Base-by-base conservation (phyloP, 164 flowering plant species). In the Annona cherimola region DNA sequence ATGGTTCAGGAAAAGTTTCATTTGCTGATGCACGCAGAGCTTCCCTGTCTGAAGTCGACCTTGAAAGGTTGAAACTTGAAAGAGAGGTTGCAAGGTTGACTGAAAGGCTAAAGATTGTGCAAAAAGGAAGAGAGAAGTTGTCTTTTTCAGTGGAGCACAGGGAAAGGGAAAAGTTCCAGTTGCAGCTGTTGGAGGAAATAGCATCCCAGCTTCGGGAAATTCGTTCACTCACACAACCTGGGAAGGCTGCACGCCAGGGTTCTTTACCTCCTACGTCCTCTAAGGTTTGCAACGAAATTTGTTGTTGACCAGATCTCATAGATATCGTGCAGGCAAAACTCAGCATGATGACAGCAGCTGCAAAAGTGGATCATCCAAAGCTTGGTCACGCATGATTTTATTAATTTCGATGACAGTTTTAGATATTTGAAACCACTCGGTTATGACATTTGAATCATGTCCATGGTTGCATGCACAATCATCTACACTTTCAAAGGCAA, bases 101-200 rank as follows among this genome's bases (percentile, higher is more conserved):
- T 76, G 97, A 88, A 79, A 86, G 86, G 79, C 73, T 94, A 19
- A 88, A 75, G 85, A 69, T 76, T 41, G 87, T 94, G 60, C 94
- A 91, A 75, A 80, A 83, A 77, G 92, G 88, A 75, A 87, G 93
- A 78, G 90, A 87, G 77, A 92, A 84, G 79, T 88, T 94, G 55
- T 86, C 78, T 69, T 11, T 84, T 77, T 81, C 94, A 3, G 67
- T 79, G 59, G 90, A 83, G 61, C 79, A 75, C 67, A 76, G 57
- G 50, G 96, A 89, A 70, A 84, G 80, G 72, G 90, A 82, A 64
- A 86, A 82, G 41, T 7, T 76, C 60, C 90, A 87, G 73, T 66
- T 87, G 79, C 87, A 85, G 76, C 84, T 91, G 71, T 74, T 89
- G 76, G 94, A 88, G 75, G 87, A 88, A 73, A 87, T 88, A 69